phyloP scores from a whole-genome alignment of 2,329 filamentous ascomycete species.

The Aspergillus thermomutatus region DNA sequence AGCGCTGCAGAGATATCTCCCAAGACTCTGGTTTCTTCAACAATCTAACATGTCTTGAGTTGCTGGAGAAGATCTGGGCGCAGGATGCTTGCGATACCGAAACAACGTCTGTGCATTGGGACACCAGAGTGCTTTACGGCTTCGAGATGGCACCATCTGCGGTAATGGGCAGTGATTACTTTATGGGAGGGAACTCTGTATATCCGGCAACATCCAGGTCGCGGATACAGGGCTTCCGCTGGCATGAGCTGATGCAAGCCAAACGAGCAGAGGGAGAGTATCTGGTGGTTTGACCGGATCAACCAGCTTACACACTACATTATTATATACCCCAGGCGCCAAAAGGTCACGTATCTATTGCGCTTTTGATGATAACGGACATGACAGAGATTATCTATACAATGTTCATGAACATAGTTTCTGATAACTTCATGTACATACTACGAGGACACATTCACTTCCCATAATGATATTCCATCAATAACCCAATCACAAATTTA shows the following conservation, averaged over 20 bases:
- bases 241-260: conserved; percentile 36
- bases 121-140: neutral
- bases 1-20: conserved; percentile 81
- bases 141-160: neutral
- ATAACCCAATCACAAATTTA: neutral
- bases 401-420: neutral
- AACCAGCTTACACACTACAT: neutral
- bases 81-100: conserved; percentile 23
- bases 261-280: conserved; percentile 38
- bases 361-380: neutral
- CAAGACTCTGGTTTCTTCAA: conserved; percentile 89
- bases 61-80: conserved; percentile 81
- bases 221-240: conserved; percentile 31
- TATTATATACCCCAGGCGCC: neutral
- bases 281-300: conserved; percentile 31
- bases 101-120: neutral
- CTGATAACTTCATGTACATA: neutral
- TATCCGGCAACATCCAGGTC: neutral
- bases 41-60: conserved; percentile 79
- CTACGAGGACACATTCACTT: neutral
- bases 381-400: neutral
- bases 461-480: neutral
- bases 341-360: neutral
- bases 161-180: neutral
- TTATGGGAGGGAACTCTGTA: conserved; percentile 3